phyloP scores from a whole-genome alignment of 768 basidiomycete species.

The Paxillus rubicundulus region DNA sequence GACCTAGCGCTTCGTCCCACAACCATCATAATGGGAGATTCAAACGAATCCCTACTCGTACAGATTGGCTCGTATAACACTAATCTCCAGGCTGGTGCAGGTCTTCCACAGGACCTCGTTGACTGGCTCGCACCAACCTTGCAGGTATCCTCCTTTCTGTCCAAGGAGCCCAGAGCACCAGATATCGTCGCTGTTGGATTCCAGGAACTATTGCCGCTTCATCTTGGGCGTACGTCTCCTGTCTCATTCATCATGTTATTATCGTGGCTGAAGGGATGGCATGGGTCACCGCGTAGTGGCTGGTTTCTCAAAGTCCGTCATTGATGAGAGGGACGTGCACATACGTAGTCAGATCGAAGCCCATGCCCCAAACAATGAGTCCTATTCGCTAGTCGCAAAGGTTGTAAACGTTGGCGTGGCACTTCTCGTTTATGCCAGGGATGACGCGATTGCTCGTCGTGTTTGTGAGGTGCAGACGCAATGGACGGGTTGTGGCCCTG shows the following conservation, averaged over 20 bases:
- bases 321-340: conserved; percentile 65
- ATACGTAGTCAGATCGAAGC: conserved; percentile 74
- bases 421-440: conserved; percentile 80
- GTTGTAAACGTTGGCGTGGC: conserved; percentile 86
- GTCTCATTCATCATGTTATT: neutral
- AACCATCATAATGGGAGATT: conserved; percentile 11
- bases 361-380: conserved; percentile 68
- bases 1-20: no score
- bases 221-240: conserved; percentile 72
- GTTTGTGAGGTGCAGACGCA: conserved; percentile 66
- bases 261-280: neutral
- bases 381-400: conserved; percentile 75
- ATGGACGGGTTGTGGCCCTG: conserved; percentile 73
- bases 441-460: conserved; percentile 58
- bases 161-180: conserved; percentile 61
- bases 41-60: conserved; percentile 48
- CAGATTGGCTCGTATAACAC: conserved; percentile 92
- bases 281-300: conserved; percentile 50
- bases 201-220: conserved; percentile 89
- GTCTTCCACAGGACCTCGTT: conserved; percentile 81
- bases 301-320: conserved; percentile 68
- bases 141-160: conserved; percentile 70
- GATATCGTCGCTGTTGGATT: conserved; percentile 91
- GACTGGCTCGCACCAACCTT: conserved; percentile 89
- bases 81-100: conserved; percentile 74